Base-by-base conservation (phyloP, 2,329 filamentous ascomycete genomes). In the Hypoxylon sp. region DNA sequence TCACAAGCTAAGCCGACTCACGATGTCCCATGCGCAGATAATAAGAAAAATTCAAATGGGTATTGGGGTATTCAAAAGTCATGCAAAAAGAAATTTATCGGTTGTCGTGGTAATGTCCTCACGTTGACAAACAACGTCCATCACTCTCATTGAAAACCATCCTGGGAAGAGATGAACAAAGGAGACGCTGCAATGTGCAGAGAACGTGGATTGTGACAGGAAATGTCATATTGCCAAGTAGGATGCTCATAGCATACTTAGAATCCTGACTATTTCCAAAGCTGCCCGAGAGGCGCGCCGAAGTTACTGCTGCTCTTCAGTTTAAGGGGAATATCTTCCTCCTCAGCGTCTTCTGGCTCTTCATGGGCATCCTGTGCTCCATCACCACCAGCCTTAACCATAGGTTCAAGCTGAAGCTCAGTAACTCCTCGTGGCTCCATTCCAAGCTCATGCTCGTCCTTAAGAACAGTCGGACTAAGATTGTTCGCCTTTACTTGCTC, bases 401-500 rank as follows among this genome's bases (percentile, higher is more conserved):
- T 34, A 11, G 38, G 63, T 62, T 66, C 60, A 14, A 13, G 48
- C 17, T 49, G 34, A 25, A 36, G 25, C 34, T 49, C 45, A 13
- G 55, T 25, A 14, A 59, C 23, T 0, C 51, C 52, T 14, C 46
- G 46, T 28, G 32, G 32, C 30, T 63, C 68, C 2, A 72, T 68
- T 9, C 52, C 19, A 7, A 38, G 28, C 23, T 55, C 48, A 32
- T 76, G 75, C 23, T 55, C 36, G n/a, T 55, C 36, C 17, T 79
- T 79, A 25, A 81, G 72, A 2, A 80, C 79, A 2, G 83, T 82
- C 0, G 86, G 86, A 0, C 84, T 78, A 1, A 82, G 80, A 38
- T 85, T 82, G 19, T 82, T 78, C 13, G 80, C 82, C 57, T 80
- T 82, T 61, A 82, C 82, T 45, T 83, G 80, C 63, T 85, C 81